A percentile compares a stretch with the other conserved stretches of the same genome.
These are phyloP conservation scores for Mortierella antarctica DNA, from an alignment of 192 early-diverging fungal species.

Conservation along the genomic window DNA sequence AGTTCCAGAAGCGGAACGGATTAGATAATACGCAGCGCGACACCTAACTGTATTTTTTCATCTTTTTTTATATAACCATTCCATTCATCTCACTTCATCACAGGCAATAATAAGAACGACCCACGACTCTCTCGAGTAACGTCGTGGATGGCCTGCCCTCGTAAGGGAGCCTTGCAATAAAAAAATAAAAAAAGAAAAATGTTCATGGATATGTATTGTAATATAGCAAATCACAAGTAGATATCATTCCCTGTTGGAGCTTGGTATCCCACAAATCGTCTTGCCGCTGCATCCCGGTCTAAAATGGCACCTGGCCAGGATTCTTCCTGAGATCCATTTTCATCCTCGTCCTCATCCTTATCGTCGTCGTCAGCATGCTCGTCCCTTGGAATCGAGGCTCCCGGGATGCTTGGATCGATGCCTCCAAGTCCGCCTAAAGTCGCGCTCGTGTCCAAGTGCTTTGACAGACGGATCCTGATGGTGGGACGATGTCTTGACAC, in stretches of 20 bases:
- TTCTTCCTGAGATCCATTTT: constrained; percentile 8
- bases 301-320: constrained; percentile 44
- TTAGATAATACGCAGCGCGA: not conserved
- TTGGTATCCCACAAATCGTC: constrained; percentile 47
- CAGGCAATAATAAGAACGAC: not conserved
- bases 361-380: constrained; percentile 21
- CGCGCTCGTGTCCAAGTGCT: constrained; percentile 6
- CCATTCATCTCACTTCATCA: not conserved
- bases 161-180: not conserved
- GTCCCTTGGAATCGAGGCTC: constrained; percentile 26
- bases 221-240: constrained; percentile 21
- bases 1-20: constrained; percentile 28
- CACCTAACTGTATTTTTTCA: not conserved
- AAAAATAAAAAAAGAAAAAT: not conserved
- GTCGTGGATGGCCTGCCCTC: not conserved
- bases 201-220: not conserved
- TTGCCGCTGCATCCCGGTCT: constrained; percentile 39
- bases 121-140: not conserved
- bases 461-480: constrained; percentile 40
- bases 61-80: not conserved
- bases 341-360: constrained; percentile 8
- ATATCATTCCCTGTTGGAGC: constrained; percentile 50
- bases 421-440: constrained; percentile 2
- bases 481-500: constrained; percentile 42
- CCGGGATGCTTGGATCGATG: constrained; percentile 22